These are phyloP conservation scores for Colletotrichum sp. DNA, from an alignment of 2,329 filamentous ascomycete species.

Conservation along the genomic window DNA sequence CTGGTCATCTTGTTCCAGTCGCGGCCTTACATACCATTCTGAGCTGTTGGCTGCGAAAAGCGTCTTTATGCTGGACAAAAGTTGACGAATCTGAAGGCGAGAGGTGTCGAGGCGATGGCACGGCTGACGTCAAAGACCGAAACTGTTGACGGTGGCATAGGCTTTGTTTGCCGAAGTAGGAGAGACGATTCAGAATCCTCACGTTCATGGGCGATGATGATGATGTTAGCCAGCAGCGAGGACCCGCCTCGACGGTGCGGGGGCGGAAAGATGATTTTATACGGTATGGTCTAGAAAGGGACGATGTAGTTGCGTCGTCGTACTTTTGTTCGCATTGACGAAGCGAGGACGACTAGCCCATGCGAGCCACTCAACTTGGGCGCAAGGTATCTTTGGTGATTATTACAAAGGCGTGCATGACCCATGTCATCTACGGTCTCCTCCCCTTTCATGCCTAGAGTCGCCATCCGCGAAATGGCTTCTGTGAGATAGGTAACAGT, in stretches of 20 bases:
- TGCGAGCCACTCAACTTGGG: background rate
- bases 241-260: background rate
- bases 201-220: background rate
- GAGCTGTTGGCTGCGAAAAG: background rate
- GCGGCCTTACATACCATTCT: slow-evolving; percentile 7
- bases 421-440: background rate
- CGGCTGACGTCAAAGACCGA: background rate
- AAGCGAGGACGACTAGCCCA: background rate
- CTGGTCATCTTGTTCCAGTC: background rate
- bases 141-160: background rate
- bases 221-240: background rate
- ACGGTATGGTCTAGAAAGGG: background rate
- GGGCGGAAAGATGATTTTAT: background rate
- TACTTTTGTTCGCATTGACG: background rate
- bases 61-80: background rate
- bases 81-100: background rate
- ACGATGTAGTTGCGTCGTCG: background rate
- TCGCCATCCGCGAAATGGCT: background rate
- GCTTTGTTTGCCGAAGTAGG: background rate
- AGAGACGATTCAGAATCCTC: background rate
- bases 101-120: background rate
- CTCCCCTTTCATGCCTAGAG: background rate
- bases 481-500: background rate
- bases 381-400: background rate
- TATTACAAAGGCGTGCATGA: background rate